Base-by-base conservation (phyloP, 2,329 filamentous ascomycete genomes). In the Dryadomyces sulphureus region DNA sequence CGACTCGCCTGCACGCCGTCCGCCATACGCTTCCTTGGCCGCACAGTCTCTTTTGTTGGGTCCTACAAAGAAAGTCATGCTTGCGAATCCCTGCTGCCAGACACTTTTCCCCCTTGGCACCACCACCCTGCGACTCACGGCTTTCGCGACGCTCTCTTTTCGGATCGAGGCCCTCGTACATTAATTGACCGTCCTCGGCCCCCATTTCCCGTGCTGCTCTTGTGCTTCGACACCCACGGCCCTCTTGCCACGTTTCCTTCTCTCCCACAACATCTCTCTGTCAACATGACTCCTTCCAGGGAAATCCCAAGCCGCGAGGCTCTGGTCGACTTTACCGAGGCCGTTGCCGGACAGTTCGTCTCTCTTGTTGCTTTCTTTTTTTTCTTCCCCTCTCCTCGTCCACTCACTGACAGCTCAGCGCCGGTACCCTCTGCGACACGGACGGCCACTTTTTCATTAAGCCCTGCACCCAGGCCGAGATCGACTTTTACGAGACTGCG, bases 361-460 rank as follows among this genome's bases (percentile, higher is more conserved):
- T 36, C 34, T 34, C 36, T 14, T 30, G 9, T 36, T 17, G 3
- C 6, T 30, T 45, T 41, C 49, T 12, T 38, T 27, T 46, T n/a
- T 46, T 30, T 42, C 24, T 44, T 6, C 43, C 50, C 41, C 36
- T 43, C 51, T 40, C 21, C 16, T n/a, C 4, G 3, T n/a, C 14
- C 5, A 9, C 27, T n/a, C 34, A n/a, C 11, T 19, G 16, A 7
- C 16, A 17, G 16, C 16, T 4, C 59, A 95, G 89, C 65, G 89
- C 93, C 54, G 92, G 92, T 53, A 90, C 94, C 41, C 76, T 94
- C 56, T 88, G 82, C 59, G 87, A 94, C 58, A 70, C 75, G 46
- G 79, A 85, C 45, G 92, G 92, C 59, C 77, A 83, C 52, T 70
- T 96, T 30, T 84, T 98, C 60, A 86, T 95, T 59, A 98, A 98